Base-by-base conservation (phyloP, 2,329 filamentous ascomycete genomes). In the Xylaria sp. region DNA sequence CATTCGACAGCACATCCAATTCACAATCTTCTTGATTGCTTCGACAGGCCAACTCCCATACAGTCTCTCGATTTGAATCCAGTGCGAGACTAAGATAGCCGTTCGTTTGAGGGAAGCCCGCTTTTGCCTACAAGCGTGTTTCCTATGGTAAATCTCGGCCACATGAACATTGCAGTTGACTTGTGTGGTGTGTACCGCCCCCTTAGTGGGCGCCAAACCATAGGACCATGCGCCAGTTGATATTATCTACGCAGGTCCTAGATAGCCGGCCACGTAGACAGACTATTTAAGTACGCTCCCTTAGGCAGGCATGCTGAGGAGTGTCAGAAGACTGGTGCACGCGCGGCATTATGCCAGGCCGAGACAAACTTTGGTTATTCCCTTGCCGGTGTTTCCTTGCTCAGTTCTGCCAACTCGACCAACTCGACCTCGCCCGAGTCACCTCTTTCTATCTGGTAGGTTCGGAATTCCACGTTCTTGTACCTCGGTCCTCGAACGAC, bases 71-170 rank as follows among this genome's bases (percentile, higher is more conserved):
- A 68, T 59, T 68, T 56, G 68, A 67, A 69, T 73, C 67, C 57
- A 68, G 73, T 75, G 73, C 73, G 55, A 75, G 73, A 75, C 63
- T 43, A 72, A 67, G 46, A 29, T 64, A 67, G 72, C 73, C 73
- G 73, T 69, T 72, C 70, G 73, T 75, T 75, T 75, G 73, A 75
- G 73, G 73, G 73, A 70, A 68, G 64, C 53, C 71, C 63, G 68
- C 67, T 67, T 62, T 51, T 62, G 52, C 56, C 63, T 47, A 69
- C 62, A 71, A 72, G 68, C 70, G 65, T 73, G 66, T 59, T 73
- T 74, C 72, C 73, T 46, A 75, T 75, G 73, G 73, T 75, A 72
- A 64, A 70, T 71, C 60, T 70, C 71, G 73, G 73, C 73, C 58
- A 74, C 72, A 75, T 72, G 13, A 52, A 58, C 57, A 40, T 29